Conservation (phyloP, 2,329 filamentous ascomycete genomes). For the Aspergillus hiratsukae region DNA sequence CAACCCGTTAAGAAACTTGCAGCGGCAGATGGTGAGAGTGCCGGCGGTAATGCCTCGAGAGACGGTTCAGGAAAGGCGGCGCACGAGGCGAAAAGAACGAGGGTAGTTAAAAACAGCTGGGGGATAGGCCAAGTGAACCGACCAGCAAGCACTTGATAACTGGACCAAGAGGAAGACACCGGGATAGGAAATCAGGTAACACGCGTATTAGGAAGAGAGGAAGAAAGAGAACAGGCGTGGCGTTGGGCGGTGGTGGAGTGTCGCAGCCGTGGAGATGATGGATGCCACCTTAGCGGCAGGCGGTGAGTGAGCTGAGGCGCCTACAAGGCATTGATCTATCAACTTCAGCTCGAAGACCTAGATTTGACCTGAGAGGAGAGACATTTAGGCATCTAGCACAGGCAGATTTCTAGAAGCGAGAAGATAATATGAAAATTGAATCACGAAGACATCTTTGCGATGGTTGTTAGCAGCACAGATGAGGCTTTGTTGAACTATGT, state of each 20-base stretch:
- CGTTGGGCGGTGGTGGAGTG: constrained; percentile 16
- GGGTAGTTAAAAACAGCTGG: neutral
- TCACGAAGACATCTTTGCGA: neutral
- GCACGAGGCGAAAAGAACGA: neutral
- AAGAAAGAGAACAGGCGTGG: constrained; percentile 11
- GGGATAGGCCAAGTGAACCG: neutral
- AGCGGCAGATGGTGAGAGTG: constrained; percentile 1
- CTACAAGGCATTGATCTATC: constrained; percentile 3
- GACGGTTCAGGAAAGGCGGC: constrained; percentile 14
- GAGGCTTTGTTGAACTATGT: neutral
- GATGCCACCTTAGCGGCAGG: constrained; percentile 7
- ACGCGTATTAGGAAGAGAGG: neutral
- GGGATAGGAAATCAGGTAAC: neutral
- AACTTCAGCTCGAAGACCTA: neutral
- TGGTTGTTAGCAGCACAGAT: neutral
- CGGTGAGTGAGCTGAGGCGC: constrained; percentile 7
- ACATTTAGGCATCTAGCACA: neutral
- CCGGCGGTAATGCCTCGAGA: constrained; percentile 16
- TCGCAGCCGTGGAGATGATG: constrained; percentile 9
- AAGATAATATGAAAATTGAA: neutral
- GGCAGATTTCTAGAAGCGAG: neutral
- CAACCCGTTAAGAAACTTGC: neutral
- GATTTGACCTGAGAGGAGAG: neutral
- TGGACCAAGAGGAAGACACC: neutral
- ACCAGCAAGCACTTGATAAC: neutral